These are phyloP conservation scores for Magnusiomyces suaveolens DNA, from an alignment of 1,139 yeast species.

Conservation along the genomic window DNA sequence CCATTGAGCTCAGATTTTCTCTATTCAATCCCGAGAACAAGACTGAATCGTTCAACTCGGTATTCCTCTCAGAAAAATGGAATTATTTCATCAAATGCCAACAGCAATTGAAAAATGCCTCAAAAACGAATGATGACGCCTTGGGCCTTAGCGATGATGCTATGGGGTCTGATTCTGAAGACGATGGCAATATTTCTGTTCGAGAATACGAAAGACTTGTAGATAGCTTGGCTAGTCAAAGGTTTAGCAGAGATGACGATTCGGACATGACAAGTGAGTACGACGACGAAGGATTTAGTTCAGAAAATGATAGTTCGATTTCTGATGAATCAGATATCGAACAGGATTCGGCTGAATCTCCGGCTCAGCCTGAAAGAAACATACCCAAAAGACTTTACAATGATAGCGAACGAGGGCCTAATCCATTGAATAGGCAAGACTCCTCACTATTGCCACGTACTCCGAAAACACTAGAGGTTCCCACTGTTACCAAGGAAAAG, in stretches of 20 bases:
- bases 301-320: neutral
- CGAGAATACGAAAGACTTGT: neutral
- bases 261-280: neutral
- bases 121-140: neutral
- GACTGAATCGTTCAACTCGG: neutral
- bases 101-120: neutral
- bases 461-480: neutral
- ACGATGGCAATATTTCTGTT: neutral
- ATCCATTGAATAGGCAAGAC: neutral
- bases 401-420: neutral
- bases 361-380: neutral
- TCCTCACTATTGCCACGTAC: neutral
- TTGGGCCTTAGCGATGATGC: neutral
- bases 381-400: too few relatives aligned
- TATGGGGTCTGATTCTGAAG: neutral
- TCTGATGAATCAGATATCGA: neutral
- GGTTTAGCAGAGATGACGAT: neutral
- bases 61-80: neutral
- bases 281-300: neutral
- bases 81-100: neutral
- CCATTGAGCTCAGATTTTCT: neutral
- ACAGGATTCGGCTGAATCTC: neutral
- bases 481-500: neutral
- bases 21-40: neutral
- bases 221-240: neutral